Percentiles rank a stretch among this genome's conserved stretches.
Evolutionary conservation across 2,329 filamentous ascomycete genomes (phyloP).

Genomic region (Colletotrichum tofieldiae): DNA sequence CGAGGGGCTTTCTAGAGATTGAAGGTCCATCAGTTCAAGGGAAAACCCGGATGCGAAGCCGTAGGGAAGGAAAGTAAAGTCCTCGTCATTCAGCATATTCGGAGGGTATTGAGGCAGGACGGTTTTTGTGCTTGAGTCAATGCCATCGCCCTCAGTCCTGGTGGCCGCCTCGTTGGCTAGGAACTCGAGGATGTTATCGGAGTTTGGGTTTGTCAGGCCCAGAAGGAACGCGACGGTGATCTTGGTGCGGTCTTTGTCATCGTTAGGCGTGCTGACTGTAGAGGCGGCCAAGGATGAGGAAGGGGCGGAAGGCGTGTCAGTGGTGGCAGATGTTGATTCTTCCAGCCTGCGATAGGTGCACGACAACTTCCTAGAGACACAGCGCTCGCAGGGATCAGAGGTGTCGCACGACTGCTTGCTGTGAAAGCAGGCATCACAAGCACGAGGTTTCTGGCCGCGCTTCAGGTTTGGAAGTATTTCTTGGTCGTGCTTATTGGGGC

Average conservation of each 20-base stretch:
- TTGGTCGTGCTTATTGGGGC: conserved; percentile 40
- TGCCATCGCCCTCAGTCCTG: conserved; percentile 34
- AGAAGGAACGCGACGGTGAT: conserved; percentile 48
- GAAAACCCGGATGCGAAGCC: conserved; percentile 7
- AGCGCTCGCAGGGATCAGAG: conserved; percentile 47
- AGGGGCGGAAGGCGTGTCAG: not conserved
- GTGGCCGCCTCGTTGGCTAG: conserved; percentile 41
- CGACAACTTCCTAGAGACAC: conserved; percentile 42
- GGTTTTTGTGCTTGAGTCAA: conserved; percentile 19
- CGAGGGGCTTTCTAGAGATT: not conserved
- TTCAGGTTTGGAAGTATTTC: conserved; percentile 44
- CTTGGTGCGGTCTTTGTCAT: conserved; percentile 42
- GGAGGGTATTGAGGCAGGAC: not conserved
- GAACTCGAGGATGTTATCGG: conserved; percentile 46
- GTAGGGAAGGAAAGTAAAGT: conserved; percentile 27
- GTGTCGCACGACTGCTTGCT: conserved; percentile 51
- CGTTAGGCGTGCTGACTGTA: not conserved
- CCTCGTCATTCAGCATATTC: conserved; percentile 22
- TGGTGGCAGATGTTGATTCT: not conserved
- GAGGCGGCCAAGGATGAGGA: not conserved
- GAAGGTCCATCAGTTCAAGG: conserved; percentile 25
- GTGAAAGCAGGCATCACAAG: conserved; percentile 50
- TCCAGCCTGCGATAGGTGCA: conserved; percentile 45
- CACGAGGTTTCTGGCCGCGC: conserved; percentile 49
- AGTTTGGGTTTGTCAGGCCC: conserved; percentile 47